These are phyloP conservation scores for Colletotrichum euphorbiae DNA, from an alignment of 2,329 filamentous ascomycete genomes.

Conservation along the genomic window DNA sequence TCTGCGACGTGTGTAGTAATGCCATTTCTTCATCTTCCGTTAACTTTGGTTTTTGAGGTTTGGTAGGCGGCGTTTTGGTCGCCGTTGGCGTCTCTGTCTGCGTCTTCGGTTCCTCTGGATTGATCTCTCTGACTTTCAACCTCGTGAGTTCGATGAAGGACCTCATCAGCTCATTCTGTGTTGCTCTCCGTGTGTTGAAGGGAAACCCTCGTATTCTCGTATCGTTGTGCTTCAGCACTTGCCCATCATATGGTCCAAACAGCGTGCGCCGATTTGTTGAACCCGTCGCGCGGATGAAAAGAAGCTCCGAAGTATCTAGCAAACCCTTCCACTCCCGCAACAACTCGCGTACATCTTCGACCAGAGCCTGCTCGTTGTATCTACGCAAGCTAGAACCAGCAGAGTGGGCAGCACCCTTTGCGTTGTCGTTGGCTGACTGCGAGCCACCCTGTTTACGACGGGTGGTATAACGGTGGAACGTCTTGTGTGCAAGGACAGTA, in stretches of 20 bases:
- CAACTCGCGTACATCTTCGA: slow-evolving; percentile 86
- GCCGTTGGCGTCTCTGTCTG: slow-evolving; percentile 51
- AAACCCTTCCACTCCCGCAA: slow-evolving; percentile 86
- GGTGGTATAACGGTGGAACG: slow-evolving; percentile 97
- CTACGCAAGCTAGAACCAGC: slow-evolving; percentile 89
- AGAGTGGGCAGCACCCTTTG: slow-evolving; percentile 94
- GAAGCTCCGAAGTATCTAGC: slow-evolving; percentile 84
- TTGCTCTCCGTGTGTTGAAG: slow-evolving; percentile 91
- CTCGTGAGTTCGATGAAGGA: slow-evolving; percentile 94
- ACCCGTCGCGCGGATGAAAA: slow-evolving; percentile 92
- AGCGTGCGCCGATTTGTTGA: slow-evolving; percentile 86
- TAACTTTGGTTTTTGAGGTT: slow-evolving; percentile 70
- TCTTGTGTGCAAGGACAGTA: slow-evolving; percentile 93
- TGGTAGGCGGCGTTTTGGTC: slow-evolving; percentile 51
- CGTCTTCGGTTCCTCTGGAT: slow-evolving; percentile 68
- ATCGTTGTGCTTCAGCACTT: slow-evolving; percentile 84
- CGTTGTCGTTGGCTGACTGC: slow-evolving; percentile 91
- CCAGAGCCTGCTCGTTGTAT: slow-evolving; percentile 92
- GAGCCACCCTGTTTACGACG: slow-evolving; percentile 95
- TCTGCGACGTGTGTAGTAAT: slow-evolving; percentile 85
- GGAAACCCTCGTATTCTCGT: slow-evolving; percentile 86
- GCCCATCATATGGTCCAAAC: slow-evolving; percentile 91
- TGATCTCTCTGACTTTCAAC: slow-evolving; percentile 84
- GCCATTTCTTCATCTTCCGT: slow-evolving; percentile 88
- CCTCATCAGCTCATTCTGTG: slow-evolving; percentile 93